A percentile compares a stretch with the other conserved stretches of the same genome.
These are phyloP conservation scores for Bruguiera parviflora DNA, from an alignment of 345 rosid genomes.

Conservation along the genomic window DNA sequence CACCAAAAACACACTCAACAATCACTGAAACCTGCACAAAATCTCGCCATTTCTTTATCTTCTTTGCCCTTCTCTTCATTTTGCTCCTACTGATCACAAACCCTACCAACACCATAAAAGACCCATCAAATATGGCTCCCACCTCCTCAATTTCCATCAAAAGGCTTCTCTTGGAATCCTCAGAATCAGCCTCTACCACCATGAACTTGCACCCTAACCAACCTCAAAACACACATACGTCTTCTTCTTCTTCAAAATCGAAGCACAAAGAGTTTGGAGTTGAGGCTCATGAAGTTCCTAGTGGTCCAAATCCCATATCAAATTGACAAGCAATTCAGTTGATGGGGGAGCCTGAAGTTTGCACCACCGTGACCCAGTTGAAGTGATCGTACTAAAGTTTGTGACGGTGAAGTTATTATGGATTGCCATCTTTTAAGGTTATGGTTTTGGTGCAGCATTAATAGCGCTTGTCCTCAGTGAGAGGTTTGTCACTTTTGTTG, in stretches of 20 bases:
- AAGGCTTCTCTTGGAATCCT: constrained; percentile 50
- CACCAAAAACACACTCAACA: constrained; percentile 36
- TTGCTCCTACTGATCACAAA: constrained; percentile 28
- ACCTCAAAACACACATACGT: constrained; percentile 3
- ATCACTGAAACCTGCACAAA: constrained; percentile 34
- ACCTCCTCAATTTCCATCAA: constrained; percentile 28
- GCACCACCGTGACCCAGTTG: not conserved
- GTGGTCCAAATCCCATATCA: constrained; percentile 93
- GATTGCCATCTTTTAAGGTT: constrained; percentile 21
- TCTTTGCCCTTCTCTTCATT: constrained; percentile 40
- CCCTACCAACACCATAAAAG: constrained; percentile 17
- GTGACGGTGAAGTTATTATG: constrained; percentile 14
- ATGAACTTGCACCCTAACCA: constrained; percentile 40
- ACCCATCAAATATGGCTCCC: constrained; percentile 12
- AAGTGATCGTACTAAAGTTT: constrained; percentile 14
- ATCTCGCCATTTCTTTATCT: constrained; percentile 31
- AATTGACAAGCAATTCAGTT: constrained; percentile 43
- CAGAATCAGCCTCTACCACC: constrained; percentile 35
- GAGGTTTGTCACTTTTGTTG: constrained; percentile 24
- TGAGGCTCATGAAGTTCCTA: constrained; percentile 78
- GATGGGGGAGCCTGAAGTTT: too few relatives aligned
- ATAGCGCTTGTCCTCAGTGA: constrained; percentile 20
- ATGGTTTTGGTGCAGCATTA: constrained; percentile 19
- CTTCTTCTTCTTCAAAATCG: constrained; percentile 27
- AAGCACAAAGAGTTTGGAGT: constrained; percentile 41